A percentile compares a stretch with the other conserved stretches of the same genome.
phyloP scores from a whole-genome alignment of 352 stramenopile genomes.

The Phytophthora fragariaefolia region DNA sequence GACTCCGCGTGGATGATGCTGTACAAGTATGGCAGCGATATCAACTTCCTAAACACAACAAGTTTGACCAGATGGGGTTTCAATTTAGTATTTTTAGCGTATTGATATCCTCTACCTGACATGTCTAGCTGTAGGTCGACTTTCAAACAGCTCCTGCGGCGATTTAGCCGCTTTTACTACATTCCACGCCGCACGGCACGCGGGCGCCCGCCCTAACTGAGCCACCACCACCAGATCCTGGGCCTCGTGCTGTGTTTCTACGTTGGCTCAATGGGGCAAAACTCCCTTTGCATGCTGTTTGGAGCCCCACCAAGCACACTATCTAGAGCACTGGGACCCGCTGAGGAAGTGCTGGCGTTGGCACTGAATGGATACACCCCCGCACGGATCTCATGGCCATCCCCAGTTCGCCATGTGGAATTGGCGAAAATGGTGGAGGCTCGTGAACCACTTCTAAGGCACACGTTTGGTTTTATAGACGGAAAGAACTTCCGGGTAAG shows the following conservation, averaged over 20 bases:
- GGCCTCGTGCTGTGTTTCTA: conserved; percentile 8
- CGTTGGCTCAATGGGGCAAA: conserved; percentile 7
- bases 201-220: neutral
- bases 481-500: conserved; percentile 12
- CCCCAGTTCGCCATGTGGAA: neutral
- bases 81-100: conserved; percentile 1
- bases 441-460: conserved; percentile 30
- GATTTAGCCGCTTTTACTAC: conserved; percentile 3
- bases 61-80: conserved; percentile 4
- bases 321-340: neutral
- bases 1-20: conserved; percentile 9
- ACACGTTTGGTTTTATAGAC: conserved; percentile 30
- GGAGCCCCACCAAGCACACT: conserved; percentile 3
- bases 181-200: neutral
- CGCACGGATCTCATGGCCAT: conserved; percentile 2
- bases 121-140: neutral
- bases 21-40: conserved; percentile 6
- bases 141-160: neutral
- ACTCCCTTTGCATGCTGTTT: conserved; percentile 8
- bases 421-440: conserved; percentile 30
- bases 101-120: neutral
- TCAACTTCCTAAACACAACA: conserved; percentile 13
- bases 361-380: neutral
- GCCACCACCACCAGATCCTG: conserved; percentile 8
- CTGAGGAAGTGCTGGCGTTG: neutral